Conservation (phyloP, 139 green algal genomes). For the Chlorella sp. region DNA sequence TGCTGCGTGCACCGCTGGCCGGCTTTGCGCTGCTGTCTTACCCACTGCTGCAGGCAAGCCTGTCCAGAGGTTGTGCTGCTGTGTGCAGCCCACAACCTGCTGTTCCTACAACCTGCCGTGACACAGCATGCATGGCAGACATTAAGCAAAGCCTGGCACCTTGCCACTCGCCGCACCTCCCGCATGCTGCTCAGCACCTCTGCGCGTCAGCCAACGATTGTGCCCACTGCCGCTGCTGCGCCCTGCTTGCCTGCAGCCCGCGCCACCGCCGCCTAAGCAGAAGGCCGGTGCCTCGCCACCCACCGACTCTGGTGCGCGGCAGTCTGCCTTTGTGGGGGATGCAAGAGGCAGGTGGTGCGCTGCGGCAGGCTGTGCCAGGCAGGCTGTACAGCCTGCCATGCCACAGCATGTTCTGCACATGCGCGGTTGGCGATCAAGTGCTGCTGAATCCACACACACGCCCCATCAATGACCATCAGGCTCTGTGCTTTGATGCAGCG, state of each 20-base stretch:
- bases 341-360: too few species aligned
- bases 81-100: neutral
- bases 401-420: neutral
- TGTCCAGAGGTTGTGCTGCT: neutral
- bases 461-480: too few species aligned
- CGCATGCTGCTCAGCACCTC: too few species aligned
- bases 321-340: neutral
- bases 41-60: constrained; percentile 51
- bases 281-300: constrained; percentile 29
- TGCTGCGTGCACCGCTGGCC: constrained; percentile 17
- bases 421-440: neutral
- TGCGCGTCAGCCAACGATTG: too few species aligned
- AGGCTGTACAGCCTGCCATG: too few species aligned
- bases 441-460: neutral
- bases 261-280: constrained; percentile 37
- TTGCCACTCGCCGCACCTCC: too few species aligned
- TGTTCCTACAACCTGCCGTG: too few species aligned
- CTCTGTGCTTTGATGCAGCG: neutral
- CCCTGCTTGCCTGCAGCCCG: neutral
- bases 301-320: constrained; percentile 28
- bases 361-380: too few species aligned
- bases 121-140: too few species aligned
- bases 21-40: constrained; percentile 71
- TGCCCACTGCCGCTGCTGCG: too few species aligned
- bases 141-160: too few species aligned